A percentile compares a stretch with the other conserved stretches of the same genome.
Evolutionary conservation across 805 yeast genomes (phyloP).

Genomic region (Yamadazyma insecticola): DNA sequence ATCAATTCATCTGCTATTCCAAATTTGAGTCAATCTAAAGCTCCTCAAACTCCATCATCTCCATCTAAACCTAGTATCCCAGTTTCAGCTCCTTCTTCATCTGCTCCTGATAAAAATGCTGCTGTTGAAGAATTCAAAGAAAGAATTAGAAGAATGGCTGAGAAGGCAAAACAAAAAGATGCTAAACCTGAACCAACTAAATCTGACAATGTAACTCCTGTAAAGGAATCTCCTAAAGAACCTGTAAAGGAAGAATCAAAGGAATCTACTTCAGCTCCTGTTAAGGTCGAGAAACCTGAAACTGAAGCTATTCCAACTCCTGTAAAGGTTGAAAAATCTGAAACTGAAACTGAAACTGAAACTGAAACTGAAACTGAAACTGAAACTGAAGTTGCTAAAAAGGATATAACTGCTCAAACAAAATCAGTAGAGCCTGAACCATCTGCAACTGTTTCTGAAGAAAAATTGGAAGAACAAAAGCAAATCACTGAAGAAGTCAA

Average conservation of each 20-base stretch:
- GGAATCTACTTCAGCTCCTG: slow-evolving; percentile 2
- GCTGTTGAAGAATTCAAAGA: slow-evolving; percentile 11
- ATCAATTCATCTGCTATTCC: slow-evolving; percentile 4
- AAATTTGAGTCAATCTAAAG: slow-evolving; percentile 1
- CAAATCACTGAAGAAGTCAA: neutral
- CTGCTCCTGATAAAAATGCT: slow-evolving; percentile 12
- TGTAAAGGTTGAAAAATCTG: slow-evolving; percentile 3
- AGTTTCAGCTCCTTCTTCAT: slow-evolving; percentile 7
- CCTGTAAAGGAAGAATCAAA: slow-evolving; percentile 5
- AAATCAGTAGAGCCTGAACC: slow-evolving; percentile 1
- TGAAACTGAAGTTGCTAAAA: slow-evolving; percentile 3
- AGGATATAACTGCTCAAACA: too few relatives aligned
- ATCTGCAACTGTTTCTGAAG: neutral
- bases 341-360: too few relatives aligned
- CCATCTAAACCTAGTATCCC: slow-evolving; percentile 3
- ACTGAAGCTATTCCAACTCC: slow-evolving; percentile 2
- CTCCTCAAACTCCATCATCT: slow-evolving; percentile 4
- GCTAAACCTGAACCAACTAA: slow-evolving; percentile 1
- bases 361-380: slow-evolving; percentile 4
- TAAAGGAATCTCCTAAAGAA: slow-evolving; percentile 4
- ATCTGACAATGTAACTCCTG: slow-evolving; percentile 1
- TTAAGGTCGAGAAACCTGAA: neutral
- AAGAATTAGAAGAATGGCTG: slow-evolving; percentile 7
- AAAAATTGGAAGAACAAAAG: slow-evolving; percentile 1
- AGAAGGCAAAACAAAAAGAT: slow-evolving; percentile 5